These are phyloP conservation scores for Sanghuangporus baumii DNA, from an alignment of 1,284 basidiomycete genomes.

Conservation along the genomic window DNA sequence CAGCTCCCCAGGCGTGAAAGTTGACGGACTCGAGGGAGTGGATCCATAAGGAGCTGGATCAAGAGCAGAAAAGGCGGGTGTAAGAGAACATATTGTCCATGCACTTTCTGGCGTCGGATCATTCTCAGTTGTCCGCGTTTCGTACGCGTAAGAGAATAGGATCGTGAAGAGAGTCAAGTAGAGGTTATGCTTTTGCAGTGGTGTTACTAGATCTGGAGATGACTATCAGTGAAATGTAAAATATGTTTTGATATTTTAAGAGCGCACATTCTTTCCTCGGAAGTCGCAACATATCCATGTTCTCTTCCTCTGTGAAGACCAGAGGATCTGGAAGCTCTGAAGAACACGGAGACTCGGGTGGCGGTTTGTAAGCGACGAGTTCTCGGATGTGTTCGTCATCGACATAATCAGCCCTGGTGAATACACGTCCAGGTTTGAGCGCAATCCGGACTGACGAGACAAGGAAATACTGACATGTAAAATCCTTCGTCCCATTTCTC, in stretches of 20 bases:
- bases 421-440: not conserved
- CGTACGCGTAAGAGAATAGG: slow-evolving; percentile 72
- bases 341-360: slow-evolving; percentile 30
- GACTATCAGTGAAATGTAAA: not conserved
- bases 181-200: slow-evolving; percentile 48
- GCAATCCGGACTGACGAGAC: not conserved
- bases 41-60: slow-evolving; percentile 54
- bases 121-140: slow-evolving; percentile 63
- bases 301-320: slow-evolving; percentile 66
- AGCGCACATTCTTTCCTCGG: slow-evolving; percentile 72
- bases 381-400: slow-evolving; percentile 71
- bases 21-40: slow-evolving; percentile 19
- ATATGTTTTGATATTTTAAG: not conserved
- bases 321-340: slow-evolving; percentile 29
- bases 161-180: slow-evolving; percentile 65
- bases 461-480: slow-evolving; percentile 56
- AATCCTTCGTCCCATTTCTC: slow-evolving; percentile 76
- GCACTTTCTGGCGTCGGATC: slow-evolving; percentile 79
- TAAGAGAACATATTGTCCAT: slow-evolving; percentile 69
- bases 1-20: slow-evolving; percentile 44
- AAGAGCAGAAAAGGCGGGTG: slow-evolving; percentile 70
- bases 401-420: slow-evolving; percentile 65
- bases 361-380: slow-evolving; percentile 57
- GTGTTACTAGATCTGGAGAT: slow-evolving; percentile 50
- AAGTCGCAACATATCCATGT: slow-evolving; percentile 56